Evolutionary conservation across 73 alveolate species (phyloP).

Genomic region (Paramecium primaurelia): DNA sequence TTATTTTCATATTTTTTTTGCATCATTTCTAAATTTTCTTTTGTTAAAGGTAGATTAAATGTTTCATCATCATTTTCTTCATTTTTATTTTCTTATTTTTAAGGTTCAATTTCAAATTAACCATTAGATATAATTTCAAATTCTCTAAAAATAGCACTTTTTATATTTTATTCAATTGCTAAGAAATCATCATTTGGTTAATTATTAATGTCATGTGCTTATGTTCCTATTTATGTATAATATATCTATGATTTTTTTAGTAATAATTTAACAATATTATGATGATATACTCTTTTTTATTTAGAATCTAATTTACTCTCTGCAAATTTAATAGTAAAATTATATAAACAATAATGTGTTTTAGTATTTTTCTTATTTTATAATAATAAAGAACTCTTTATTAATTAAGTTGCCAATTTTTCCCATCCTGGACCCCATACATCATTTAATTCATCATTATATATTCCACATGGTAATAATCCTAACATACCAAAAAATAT

Average conservation of each 20-base stretch:
- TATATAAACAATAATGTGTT: slow-evolving; percentile 22
- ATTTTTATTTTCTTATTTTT: neutral
- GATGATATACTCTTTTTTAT: neutral
- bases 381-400: neutral
- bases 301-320: slow-evolving; percentile 40
- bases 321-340: slow-evolving; percentile 4
- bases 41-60: neutral
- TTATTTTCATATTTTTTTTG: slow-evolving; percentile 13
- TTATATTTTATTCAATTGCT: slow-evolving; percentile 26
- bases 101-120: neutral
- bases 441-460: slow-evolving; percentile 2
- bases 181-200: slow-evolving; percentile 8
- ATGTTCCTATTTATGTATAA: neutral
- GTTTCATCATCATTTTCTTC: neutral
- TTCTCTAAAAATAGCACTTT: slow-evolving; percentile 51
- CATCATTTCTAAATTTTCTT: slow-evolving; percentile 45
- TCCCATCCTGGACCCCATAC: slow-evolving; percentile 45
- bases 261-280: neutral
- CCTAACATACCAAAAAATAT: slow-evolving; percentile 42
- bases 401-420: slow-evolving; percentile 7
- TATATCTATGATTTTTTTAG: neutral
- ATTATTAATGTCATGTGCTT: neutral
- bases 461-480: slow-evolving; percentile 21
- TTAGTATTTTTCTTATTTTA: neutral
- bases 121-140: neutral